Conservation (phyloP, 352 stramenopile genomes). For the Pythium aquatile region DNA sequence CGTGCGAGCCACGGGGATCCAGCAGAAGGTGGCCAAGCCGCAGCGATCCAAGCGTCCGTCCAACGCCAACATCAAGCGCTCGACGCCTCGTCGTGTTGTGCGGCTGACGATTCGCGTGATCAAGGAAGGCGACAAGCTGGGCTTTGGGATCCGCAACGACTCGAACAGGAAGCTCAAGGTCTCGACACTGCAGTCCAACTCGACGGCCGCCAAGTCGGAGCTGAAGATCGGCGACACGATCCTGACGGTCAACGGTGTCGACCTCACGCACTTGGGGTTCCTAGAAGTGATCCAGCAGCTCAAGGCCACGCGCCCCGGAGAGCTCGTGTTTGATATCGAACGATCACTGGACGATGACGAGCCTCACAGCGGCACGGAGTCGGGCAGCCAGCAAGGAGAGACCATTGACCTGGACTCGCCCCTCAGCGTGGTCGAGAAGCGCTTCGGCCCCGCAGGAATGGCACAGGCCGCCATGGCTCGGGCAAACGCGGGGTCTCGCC, state of each 20-base stretch:
- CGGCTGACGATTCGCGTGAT: conserved; percentile 43
- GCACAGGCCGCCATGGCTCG: not conserved
- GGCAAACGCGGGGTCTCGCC: not conserved
- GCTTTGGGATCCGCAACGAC: conserved; percentile 73
- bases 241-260: conserved; percentile 60
- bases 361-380: conserved; percentile 10
- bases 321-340: conserved; percentile 63
- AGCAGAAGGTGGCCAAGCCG: not conserved
- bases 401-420: conserved; percentile 26
- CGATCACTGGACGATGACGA: conserved; percentile 30
- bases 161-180: conserved; percentile 48
- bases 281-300: conserved; percentile 54
- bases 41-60: conserved; percentile 5
- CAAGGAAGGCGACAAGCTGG: conserved; percentile 56
- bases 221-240: conserved; percentile 64
- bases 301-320: conserved; percentile 47
- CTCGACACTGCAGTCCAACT: conserved; percentile 52
- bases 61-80: conserved; percentile 11
- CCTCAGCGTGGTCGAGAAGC: conserved; percentile 21
- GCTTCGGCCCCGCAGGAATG: conserved; percentile 18
- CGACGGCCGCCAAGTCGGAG: conserved; percentile 35
- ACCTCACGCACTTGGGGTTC: conserved; percentile 52
- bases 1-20: not conserved
- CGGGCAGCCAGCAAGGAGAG: conserved; percentile 21
- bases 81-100: conserved; percentile 9